Percentiles rank a stretch among this genome's conserved stretches.
These are phyloP conservation scores for Epichloe aotearoae DNA, from an alignment of 2,329 filamentous ascomycete species.

Conservation along the genomic window DNA sequence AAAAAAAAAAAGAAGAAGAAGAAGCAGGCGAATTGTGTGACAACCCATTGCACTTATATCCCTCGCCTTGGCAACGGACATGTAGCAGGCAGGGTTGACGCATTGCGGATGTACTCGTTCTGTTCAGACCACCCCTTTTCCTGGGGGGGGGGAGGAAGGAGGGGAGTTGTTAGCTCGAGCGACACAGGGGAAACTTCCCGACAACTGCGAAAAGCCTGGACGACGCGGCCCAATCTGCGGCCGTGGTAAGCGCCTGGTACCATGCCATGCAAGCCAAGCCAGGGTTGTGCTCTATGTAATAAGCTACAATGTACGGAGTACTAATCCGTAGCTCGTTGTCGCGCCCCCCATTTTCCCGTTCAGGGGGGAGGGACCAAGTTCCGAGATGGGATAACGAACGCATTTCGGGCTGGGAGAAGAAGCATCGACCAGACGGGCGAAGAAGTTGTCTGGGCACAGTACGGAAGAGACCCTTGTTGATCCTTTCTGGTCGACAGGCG, in stretches of 20 bases:
- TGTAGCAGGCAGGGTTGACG: no score
- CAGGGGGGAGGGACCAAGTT: neutral
- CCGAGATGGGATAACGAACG: neutral
- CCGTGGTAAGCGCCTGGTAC: conserved; percentile 7
- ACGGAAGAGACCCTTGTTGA: no score
- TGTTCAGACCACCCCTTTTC: neutral
- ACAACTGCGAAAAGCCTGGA: conserved; percentile 1
- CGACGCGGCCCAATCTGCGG: conserved; percentile 7
- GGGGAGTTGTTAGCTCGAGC: neutral
- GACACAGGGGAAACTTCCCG: neutral
- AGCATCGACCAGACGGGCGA: no score
- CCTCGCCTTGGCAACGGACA: no score
- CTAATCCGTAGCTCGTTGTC: neutral
- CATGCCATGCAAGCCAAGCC: neutral
- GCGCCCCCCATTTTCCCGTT: neutral
- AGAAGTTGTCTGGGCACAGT: no score
- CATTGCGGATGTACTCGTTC: no score
- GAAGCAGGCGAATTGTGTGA: neutral
- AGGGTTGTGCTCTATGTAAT: neutral
- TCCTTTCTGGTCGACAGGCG: neutral
- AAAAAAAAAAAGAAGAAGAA: no score
- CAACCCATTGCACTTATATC: no score
- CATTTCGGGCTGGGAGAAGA: no score
- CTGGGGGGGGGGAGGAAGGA: no score
- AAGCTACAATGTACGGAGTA: neutral